Conservation (phyloP, 129 eudicot species). For the Ambrosia trifida region DNA sequence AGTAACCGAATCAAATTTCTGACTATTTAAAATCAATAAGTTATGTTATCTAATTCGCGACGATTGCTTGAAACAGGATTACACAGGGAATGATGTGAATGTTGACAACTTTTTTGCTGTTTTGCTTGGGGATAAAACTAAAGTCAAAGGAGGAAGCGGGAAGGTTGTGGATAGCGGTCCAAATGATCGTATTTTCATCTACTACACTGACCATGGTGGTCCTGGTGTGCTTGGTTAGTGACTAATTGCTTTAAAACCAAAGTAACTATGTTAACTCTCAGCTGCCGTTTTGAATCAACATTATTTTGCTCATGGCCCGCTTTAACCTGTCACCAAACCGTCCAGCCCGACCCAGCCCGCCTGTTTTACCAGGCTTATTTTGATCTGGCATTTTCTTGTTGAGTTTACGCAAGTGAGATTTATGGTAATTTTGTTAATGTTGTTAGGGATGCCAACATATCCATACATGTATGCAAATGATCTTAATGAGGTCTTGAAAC, state of each 20-base stretch:
- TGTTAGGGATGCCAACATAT: slow-evolving; percentile 72
- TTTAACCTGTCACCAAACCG: too few relatives aligned
- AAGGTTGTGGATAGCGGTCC: slow-evolving; percentile 66
- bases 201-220: too few relatives aligned
- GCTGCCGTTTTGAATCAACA: too few relatives aligned
- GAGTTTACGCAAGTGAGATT: background rate
- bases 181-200: too few relatives aligned
- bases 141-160: slow-evolving; percentile 80
- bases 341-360: too few relatives aligned
- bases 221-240: slow-evolving; percentile 8
- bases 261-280: background rate
- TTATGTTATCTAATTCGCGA: slow-evolving; percentile 8
- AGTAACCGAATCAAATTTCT: too few relatives aligned
- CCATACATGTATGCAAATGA: slow-evolving; percentile 81
- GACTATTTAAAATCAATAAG: background rate
- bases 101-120: slow-evolving; percentile 76
- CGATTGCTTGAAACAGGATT: slow-evolving; percentile 55
- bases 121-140: slow-evolving; percentile 73
- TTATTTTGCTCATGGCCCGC: too few relatives aligned
- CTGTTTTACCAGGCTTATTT: too few relatives aligned
- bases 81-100: slow-evolving; percentile 66
- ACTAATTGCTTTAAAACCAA: slow-evolving; percentile 22
- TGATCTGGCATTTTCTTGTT: too few relatives aligned
- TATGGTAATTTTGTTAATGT: slow-evolving; percentile 8
- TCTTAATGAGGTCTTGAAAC: slow-evolving; percentile 56